These are phyloP conservation scores for Phialophora verrucosa DNA, from an alignment of 2,329 filamentous ascomycete genomes.

Conservation along the genomic window DNA sequence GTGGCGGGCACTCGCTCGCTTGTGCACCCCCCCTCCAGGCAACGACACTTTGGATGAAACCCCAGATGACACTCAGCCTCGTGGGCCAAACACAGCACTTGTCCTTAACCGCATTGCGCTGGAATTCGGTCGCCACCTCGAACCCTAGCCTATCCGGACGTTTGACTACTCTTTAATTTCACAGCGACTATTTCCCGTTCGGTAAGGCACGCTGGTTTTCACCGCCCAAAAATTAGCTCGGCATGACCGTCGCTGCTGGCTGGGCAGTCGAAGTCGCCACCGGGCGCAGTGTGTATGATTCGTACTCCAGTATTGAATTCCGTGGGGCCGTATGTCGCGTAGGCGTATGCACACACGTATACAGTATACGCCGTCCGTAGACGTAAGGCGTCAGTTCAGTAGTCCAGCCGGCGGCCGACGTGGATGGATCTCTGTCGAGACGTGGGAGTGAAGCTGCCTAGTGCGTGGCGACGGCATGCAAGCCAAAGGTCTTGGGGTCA, in stretches of 20 bases:
- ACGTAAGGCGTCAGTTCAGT: neutral
- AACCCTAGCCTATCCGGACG: constrained; percentile 8
- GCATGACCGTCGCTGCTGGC: neutral
- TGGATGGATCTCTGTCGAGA: neutral
- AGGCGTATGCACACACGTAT: neutral
- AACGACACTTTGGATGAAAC: neutral
- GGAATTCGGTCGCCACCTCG: constrained; percentile 1
- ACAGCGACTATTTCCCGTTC: neutral
- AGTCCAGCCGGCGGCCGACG: neutral
- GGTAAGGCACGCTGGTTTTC: neutral
- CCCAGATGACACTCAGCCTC: constrained; percentile 15
- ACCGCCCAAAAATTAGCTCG: neutral
- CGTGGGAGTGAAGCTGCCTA: constrained; percentile 3
- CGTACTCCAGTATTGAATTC: neutral
- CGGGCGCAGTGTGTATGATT: neutral
- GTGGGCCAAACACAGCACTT: constrained; percentile 1
- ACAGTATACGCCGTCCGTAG: neutral
- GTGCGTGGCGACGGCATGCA: constrained; percentile 4
- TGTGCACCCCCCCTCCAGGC: neutral
- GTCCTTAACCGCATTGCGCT: neutral
- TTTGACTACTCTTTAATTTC: no score
- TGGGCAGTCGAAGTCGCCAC: neutral
- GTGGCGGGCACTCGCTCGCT: neutral
- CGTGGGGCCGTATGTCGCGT: neutral
- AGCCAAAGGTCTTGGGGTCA: neutral